phyloP scores from a whole-genome alignment of 148 eudicot species.

The Arbutus unedo region DNA sequence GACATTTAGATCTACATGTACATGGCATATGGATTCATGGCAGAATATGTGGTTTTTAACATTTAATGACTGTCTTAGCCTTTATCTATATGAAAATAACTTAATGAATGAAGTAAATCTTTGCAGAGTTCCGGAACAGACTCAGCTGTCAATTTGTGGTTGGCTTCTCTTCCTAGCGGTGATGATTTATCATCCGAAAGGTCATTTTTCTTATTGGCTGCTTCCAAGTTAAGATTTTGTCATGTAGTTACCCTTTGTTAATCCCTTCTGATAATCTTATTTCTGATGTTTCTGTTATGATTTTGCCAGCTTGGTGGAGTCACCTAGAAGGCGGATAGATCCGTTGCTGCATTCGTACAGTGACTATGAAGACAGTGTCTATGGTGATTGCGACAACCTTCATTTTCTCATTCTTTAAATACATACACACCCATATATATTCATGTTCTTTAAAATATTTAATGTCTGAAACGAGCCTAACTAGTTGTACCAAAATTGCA shows the following conservation, averaged over 20 bases:
- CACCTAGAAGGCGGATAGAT: conserved; percentile 41
- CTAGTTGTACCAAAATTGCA: conserved; percentile 26
- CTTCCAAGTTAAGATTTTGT: neutral
- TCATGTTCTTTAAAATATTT: neutral
- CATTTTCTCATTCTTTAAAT: neutral
- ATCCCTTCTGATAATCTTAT: neutral
- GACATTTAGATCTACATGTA: neutral
- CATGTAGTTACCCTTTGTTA: neutral
- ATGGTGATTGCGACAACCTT: conserved; percentile 48
- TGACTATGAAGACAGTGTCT: conserved; percentile 97
- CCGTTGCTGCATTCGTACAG: conserved; percentile 70
- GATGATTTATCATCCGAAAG: conserved; percentile 48
- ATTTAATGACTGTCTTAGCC: neutral
- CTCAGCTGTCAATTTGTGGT: conserved; percentile 89
- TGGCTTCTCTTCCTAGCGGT: conserved; percentile 45
- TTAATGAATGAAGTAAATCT: conserved; percentile 9
- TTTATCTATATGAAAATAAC: conserved; percentile 8
- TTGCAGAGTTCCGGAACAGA: conserved; percentile 97
- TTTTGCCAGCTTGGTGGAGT: conserved; percentile 45
- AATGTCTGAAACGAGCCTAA: conserved; percentile 5
- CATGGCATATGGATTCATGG: neutral
- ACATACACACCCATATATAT: neutral
- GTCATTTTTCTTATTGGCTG: conserved; percentile 28
- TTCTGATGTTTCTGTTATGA: neutral
- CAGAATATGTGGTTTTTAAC: neutral